Evolutionary conservation across 83 land plant genomes (phyloP).

Genomic region (Diphasiastrum complanatum): DNA sequence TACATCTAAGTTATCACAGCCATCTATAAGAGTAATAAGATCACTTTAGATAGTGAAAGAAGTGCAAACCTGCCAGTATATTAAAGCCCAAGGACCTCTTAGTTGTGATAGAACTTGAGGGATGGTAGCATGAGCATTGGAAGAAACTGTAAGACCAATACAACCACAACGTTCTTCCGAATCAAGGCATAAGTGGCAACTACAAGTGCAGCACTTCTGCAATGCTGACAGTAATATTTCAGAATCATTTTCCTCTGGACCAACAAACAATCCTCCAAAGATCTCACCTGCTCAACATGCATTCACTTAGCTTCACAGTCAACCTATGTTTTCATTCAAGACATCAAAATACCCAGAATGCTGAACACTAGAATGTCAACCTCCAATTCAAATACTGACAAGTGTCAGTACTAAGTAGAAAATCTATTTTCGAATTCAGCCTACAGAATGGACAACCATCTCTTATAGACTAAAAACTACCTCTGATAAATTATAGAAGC

Average conservation of each 20-base stretch:
- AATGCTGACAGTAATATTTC: constrained; percentile 49
- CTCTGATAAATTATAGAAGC: no score
- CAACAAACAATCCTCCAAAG: constrained; percentile 72
- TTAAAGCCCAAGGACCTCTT: constrained; percentile 88
- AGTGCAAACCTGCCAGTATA: constrained; percentile 82
- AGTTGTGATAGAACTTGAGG: constrained; percentile 59
- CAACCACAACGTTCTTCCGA: constrained; percentile 18
- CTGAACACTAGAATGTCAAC: background rate
- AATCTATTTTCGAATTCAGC: no score
- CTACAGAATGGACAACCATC: no score
- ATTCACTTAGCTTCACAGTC: background rate
- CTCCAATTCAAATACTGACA: no score
- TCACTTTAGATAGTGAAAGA: background rate
- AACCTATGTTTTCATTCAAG: background rate
- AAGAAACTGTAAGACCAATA: constrained; percentile 2
- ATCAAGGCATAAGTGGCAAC: constrained; percentile 30
- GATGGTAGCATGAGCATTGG: constrained; percentile 33
- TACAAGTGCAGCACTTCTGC: constrained; percentile 52
- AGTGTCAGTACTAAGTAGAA: no score
- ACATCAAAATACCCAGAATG: background rate
- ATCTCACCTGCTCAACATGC: constrained; percentile 58
- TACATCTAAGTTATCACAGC: background rate
- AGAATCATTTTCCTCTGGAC: constrained; percentile 55
- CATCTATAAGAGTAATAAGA: background rate
- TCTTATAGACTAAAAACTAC: no score